phyloP scores from a whole-genome alignment of 257 asterid species.

The Coffea eugenioides region DNA sequence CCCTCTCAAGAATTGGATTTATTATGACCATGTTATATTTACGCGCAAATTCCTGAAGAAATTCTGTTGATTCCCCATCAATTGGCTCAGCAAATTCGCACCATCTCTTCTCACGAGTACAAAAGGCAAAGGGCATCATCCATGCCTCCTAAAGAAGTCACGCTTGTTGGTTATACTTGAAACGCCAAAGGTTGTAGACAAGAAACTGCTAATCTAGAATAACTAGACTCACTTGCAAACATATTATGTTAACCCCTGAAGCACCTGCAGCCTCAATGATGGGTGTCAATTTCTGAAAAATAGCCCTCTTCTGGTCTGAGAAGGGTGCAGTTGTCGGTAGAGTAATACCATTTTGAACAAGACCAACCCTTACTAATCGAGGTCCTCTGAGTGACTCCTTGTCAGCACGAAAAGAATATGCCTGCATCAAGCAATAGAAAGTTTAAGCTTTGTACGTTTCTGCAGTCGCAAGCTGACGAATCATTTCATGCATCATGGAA shows the following conservation, averaged over 20 bases:
- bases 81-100: slow-evolving; percentile 90
- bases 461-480: neutral
- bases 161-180: slow-evolving; percentile 13
- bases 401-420: slow-evolving; percentile 70
- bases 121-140: slow-evolving; percentile 98
- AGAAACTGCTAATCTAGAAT: slow-evolving; percentile 10
- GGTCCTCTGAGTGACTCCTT: slow-evolving; percentile 75
- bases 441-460: too few relatives aligned
- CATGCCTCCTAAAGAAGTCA: slow-evolving; percentile 75
- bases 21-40: slow-evolving; percentile 87
- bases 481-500: neutral
- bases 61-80: slow-evolving; percentile 93
- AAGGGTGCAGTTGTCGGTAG: slow-evolving; percentile 74
- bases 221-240: slow-evolving; percentile 71
- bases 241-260: slow-evolving; percentile 80
- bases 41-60: slow-evolving; percentile 76
- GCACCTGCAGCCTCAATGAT: slow-evolving; percentile 87
- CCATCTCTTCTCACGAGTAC: slow-evolving; percentile 98
- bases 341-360: slow-evolving; percentile 77
- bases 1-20: slow-evolving; percentile 95
- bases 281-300: slow-evolving; percentile 69
- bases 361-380: slow-evolving; percentile 78
- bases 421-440: slow-evolving; percentile 39
- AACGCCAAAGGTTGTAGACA: slow-evolving; percentile 1
- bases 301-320: slow-evolving; percentile 66